Evolutionary conservation across 768 basidiomycete species (phyloP), one percentile per base, ranked within the genome.

Genomic region (Mycena leptocephala): DNA sequence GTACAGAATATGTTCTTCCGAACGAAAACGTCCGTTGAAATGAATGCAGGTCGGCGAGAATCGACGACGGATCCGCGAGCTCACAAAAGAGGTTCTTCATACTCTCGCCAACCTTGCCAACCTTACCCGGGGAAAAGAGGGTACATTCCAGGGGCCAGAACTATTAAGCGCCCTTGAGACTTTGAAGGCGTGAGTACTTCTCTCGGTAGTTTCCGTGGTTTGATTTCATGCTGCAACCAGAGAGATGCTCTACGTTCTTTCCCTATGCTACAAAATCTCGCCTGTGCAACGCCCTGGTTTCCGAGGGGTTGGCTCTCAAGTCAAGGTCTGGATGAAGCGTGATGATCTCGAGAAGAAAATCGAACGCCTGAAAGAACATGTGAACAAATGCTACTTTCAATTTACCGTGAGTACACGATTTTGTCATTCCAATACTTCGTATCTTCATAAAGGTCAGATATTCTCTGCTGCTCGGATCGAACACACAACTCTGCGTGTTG

Each of bases 401-500:
- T 77, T 77, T 22, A 69, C 66, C 24, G 76, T 65, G 24, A 28
- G 66, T 35, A 7, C 26, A 8, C 33, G 6, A 20, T 16, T 14
- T 7, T 39, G 8, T 7, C 8, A 39, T 39, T 7, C 35, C 37
- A 51, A 16, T 43, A 39, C 22, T 30, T 46, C 30, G 51, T 48
- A 5, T 35, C 8, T 24, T 24, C 8, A 24, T 51, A 3, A 24
- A 51, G n/a, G 9, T 41, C 46, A 77, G 76, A 48, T 67, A 43
- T 74, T 77, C 43, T 68, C 76, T 2, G 33, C 67, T 41, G 72
- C 66, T 51, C 72, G 76, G 0, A 59, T 74, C 22, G 75, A 76
- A 41, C 46, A 75, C 14, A 43, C 13, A 26, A 11, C 73, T 24
- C 35, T 74, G 5, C 68, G 63, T 2, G 35, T 75, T 4, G 77